Conservation (phyloP, 192 early-diverging fungal genomes). For the Lobosporangium transversale region DNA sequence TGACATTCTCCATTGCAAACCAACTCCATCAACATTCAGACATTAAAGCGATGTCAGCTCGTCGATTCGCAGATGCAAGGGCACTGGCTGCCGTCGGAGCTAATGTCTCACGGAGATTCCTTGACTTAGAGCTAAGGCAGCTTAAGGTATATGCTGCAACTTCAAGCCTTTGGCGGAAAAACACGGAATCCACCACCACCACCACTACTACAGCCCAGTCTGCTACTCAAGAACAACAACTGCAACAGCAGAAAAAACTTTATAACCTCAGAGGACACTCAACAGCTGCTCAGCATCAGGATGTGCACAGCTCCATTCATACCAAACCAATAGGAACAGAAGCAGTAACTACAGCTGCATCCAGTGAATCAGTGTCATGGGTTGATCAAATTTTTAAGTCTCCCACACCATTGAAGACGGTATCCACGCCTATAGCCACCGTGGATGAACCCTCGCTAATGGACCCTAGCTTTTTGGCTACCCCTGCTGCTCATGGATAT, state of each 20-base stretch:
- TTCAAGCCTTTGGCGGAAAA: slow-evolving; percentile 32
- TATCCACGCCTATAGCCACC: not conserved
- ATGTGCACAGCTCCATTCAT: not conserved
- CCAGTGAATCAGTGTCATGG: slow-evolving; percentile 20
- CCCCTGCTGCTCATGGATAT: slow-evolving; percentile 39
- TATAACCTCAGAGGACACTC: no score
- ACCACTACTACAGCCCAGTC: not conserved
- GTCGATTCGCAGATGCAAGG: slow-evolving; percentile 48
- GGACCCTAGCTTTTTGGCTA: slow-evolving; percentile 39
- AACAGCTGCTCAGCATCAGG: not conserved
- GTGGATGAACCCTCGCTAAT: slow-evolving; percentile 10
- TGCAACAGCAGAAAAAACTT: not conserved
- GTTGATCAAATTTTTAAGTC: slow-evolving; percentile 27
- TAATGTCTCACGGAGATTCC: slow-evolving; percentile 20
- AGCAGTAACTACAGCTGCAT: not conserved
- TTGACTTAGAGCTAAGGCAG: slow-evolving; percentile 23
- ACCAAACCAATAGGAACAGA: no score
- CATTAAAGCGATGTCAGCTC: slow-evolving; percentile 28
- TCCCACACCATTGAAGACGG: not conserved
- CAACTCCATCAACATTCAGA: not conserved
- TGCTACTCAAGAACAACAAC: not conserved
- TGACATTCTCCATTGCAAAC: not conserved
- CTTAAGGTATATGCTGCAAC: slow-evolving; percentile 40
- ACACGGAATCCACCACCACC: not conserved
- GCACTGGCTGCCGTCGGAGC: slow-evolving; percentile 29